Base-by-base conservation (phyloP, 371 early-diverging fungal species). In the Coemansia sp. region DNA sequence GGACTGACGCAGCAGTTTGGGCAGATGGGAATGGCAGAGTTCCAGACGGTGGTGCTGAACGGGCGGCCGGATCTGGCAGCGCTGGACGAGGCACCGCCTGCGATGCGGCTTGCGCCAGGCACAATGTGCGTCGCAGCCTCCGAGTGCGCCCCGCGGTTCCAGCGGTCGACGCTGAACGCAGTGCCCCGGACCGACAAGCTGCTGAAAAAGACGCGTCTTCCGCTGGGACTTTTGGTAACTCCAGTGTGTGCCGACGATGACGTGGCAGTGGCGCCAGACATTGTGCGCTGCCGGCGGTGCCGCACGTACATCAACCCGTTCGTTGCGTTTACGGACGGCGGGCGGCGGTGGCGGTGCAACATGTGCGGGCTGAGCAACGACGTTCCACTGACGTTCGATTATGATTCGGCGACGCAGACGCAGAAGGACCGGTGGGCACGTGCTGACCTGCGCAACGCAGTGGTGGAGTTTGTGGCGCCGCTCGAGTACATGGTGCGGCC, bases 271-370 rank as follows among this genome's bases (percentile, higher is more conserved):
- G 87, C 94, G 39, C 83, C 87, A 37, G 92, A 96, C 73, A 95
- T 98, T 85, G 90, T 94, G 51, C 89, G 98, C 53, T 98, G 98
- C 82, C 87, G 96, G 62, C 86, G 95, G 21, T 98, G 98, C 82
- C 85, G 97, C 69, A 91, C 96, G 5, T 98, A 98, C 71, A 93
- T 98, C 75, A 97, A 97, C 73, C 97, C 97, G 8, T 98, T 90
- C 82, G 91, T 96, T 5, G 88, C 88, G 52, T 96, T 94, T 84
- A 89, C 94, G 0, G 96, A 96, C 69, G 94, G 94, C 47, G 95
- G 94, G 20, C 90, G 90, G 47, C 87, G 93, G 47, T 98, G 97
- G 98, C 91, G 91, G 79, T 98, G 98, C 81, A 97, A 97, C 80
- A 85, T 97, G 86, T 98, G 98, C 81, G 90, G 86, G 72, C 79